Evolutionary conservation across 305 asterid genomes (phyloP).

Genomic region (Fraxinus angustifolia): DNA sequence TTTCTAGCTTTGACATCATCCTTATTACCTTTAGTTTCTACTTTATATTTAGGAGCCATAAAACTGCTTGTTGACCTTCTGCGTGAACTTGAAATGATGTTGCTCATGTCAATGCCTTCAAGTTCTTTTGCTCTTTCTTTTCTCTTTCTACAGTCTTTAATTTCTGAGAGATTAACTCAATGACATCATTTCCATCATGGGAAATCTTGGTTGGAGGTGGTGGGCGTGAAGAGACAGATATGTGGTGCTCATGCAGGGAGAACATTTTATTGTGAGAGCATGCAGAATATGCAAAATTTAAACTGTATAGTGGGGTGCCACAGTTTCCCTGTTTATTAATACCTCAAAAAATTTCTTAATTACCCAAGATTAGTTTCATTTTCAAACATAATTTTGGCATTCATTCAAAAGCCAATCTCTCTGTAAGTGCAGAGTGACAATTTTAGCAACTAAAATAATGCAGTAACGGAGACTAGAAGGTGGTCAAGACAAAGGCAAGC

Average conservation of each 20-base stretch:
- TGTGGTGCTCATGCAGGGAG: not conserved
- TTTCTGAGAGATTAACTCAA: constrained; percentile 46
- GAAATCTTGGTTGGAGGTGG: not conserved
- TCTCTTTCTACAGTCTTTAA: constrained; percentile 76
- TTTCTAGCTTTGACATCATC: constrained; percentile 34
- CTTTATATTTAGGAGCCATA: constrained; percentile 42
- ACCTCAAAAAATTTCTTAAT: not conserved
- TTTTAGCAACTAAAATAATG: not conserved
- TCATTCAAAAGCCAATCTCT: not conserved
- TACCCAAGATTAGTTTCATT: not conserved
- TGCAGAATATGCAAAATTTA: not conserved
- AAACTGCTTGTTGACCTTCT: constrained; percentile 74
- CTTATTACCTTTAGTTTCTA: constrained; percentile 40
- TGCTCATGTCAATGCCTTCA: constrained; percentile 91
- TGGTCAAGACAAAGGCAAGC: not conserved
- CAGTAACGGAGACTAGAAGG: not conserved
- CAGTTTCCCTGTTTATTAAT: not conserved
- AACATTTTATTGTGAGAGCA: not conserved
- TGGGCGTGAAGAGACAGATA: not conserved
- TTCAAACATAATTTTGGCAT: constrained; percentile 9
- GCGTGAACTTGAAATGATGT: constrained; percentile 85
- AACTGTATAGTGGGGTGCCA: not conserved
- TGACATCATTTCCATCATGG: constrained; percentile 25
- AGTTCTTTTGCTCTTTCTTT: constrained; percentile 89
- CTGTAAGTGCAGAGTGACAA: not conserved